These are phyloP conservation scores for Silene vulgaris DNA, from an alignment of 179 eudicot species.

Conservation along the genomic window DNA sequence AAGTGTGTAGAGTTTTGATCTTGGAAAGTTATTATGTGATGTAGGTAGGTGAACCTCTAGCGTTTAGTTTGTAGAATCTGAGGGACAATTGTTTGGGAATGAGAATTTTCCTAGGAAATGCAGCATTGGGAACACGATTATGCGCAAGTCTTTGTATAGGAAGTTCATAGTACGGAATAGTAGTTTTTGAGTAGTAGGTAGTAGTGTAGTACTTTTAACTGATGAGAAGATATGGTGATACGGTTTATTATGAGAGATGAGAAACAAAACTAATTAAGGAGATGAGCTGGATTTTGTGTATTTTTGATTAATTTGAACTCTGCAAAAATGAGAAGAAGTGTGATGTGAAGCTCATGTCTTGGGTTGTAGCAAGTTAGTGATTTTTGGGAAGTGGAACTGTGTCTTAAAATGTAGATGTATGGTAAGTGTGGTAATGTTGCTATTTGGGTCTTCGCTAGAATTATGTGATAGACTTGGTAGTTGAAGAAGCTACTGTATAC, in stretches of 20 bases:
- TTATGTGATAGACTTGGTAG: not conserved
- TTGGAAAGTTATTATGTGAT: not conserved
- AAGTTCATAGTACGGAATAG: not conserved
- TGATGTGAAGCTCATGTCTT: not conserved
- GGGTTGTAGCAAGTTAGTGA: not conserved
- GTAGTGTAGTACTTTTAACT: not conserved
- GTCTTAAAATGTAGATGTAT: not conserved
- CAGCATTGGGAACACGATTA: not conserved
- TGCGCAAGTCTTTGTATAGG: not conserved
- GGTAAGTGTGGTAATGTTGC: not conserved
- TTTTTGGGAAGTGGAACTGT: not conserved
- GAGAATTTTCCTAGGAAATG: not conserved
- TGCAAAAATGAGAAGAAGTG: not conserved
- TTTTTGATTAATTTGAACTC: not conserved
- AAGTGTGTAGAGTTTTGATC: not conserved
- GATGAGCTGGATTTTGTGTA: not conserved
- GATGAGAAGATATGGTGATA: not conserved
- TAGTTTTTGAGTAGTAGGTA: not conserved
- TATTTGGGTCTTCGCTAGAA: not conserved
- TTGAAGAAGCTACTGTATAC: not conserved
- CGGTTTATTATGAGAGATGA: not conserved
- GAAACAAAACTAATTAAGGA: not conserved
- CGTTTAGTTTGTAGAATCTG: not conserved
- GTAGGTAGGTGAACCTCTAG: not conserved
- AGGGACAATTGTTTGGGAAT: not conserved